These are phyloP conservation scores for Prunus padus DNA, from an alignment of 306 rosid genomes.

Conservation along the genomic window DNA sequence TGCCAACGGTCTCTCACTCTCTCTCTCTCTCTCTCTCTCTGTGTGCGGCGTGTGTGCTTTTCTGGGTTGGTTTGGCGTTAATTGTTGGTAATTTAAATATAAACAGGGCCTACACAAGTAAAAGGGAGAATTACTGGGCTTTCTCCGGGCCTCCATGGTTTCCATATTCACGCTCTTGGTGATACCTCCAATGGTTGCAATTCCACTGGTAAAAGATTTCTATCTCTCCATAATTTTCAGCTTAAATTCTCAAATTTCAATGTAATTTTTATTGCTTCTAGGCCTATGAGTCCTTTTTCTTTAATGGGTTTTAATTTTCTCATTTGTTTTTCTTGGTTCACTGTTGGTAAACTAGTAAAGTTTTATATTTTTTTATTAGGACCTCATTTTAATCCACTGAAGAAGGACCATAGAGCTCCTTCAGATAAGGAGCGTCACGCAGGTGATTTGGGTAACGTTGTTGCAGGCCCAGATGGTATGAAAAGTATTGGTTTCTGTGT, in stretches of 20 bases:
- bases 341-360: background rate
- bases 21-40: background rate
- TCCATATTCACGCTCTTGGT: conserved; percentile 90
- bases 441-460: conserved; percentile 80
- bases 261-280: background rate
- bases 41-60: background rate
- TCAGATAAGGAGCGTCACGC: conserved; percentile 66
- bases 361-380: conserved; percentile 29
- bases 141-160: conserved; percentile 79
- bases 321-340: background rate
- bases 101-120: conserved; percentile 50
- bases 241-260: background rate
- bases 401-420: conserved; percentile 69
- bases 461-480: conserved; percentile 70
- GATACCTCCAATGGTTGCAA: conserved; percentile 95
- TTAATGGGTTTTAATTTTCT: background rate
- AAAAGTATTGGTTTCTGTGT: background rate
- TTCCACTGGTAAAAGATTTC: conserved; percentile 62
- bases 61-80: background rate
- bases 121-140: conserved; percentile 58
- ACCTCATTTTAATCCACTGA: conserved; percentile 73
- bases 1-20: conserved; percentile 37
- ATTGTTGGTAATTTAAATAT: background rate
- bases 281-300: background rate
- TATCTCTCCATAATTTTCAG: background rate